Conservation (phyloP, 108 stramenopile species). For the Craspedostauros australis region DNA sequence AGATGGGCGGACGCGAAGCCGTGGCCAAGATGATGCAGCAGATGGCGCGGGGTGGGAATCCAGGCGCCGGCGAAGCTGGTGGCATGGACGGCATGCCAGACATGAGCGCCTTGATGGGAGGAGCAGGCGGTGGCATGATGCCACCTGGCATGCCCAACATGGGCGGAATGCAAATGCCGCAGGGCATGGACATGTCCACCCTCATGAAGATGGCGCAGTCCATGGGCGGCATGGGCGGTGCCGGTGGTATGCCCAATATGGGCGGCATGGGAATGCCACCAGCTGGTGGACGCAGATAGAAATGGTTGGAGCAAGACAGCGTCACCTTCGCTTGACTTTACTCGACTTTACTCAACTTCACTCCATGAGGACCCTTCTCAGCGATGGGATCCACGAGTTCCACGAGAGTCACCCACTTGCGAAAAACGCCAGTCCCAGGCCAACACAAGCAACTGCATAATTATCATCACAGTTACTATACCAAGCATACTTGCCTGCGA, state of each 20-base stretch:
- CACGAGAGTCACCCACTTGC: too few species aligned
- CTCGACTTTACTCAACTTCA: too few species aligned
- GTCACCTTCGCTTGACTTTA: too few species aligned
- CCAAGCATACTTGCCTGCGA: too few species aligned
- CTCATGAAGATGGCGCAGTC: constrained; percentile 40
- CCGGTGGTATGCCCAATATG: constrained; percentile 7
- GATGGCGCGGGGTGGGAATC: constrained; percentile 40
- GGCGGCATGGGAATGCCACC: constrained; percentile 7
- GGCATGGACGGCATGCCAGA: constrained; percentile 51
- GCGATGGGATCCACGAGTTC: too few species aligned
- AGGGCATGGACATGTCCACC: constrained; percentile 29
- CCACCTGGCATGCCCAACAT: constrained; percentile 45
- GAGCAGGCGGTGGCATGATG: too few species aligned
- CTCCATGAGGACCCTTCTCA: too few species aligned
- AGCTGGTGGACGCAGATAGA: constrained; percentile 48
- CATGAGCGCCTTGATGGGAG: constrained; percentile 56
- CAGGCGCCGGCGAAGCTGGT: constrained; percentile 32
- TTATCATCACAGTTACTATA: too few species aligned
- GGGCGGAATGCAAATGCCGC: constrained; percentile 23
- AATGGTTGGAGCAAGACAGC: constrained; percentile 59
- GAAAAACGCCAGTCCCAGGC: too few species aligned
- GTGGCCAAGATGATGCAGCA: constrained; percentile 58
- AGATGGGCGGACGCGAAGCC: constrained; percentile 70
- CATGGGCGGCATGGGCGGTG: constrained; percentile 24
- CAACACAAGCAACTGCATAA: too few species aligned